These are phyloP conservation scores for Fusarium fujikuroi DNA, from an alignment of 2,329 filamentous ascomycete species.

Conservation along the genomic window DNA sequence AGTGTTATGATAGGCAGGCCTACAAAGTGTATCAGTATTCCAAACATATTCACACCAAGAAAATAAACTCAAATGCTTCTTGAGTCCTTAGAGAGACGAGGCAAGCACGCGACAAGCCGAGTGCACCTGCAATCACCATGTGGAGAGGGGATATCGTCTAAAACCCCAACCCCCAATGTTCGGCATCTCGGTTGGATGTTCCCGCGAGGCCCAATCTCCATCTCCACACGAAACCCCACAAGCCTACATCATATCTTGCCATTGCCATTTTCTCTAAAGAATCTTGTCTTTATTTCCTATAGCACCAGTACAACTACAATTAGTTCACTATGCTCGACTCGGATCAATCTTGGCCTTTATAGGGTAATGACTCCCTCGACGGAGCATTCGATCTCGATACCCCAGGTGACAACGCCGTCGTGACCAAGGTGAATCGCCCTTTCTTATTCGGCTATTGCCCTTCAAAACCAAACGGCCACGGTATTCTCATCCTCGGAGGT, in stretches of 20 bases:
- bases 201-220: conserved; percentile 10
- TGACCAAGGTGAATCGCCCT: conserved; percentile 26
- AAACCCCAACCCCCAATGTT: not conserved
- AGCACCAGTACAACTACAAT: no score
- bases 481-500: conserved; percentile 30
- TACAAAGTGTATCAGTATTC: not conserved
- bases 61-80: fast-evolving
- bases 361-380: conserved; percentile 4
- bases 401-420: conserved; percentile 25
- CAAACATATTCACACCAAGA: not conserved
- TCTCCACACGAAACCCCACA: conserved; percentile 3
- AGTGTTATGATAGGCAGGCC: not conserved
- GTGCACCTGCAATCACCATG: not conserved
- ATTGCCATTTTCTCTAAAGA: fast-evolving
- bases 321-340: conserved; percentile 11
- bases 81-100: fast-evolving
- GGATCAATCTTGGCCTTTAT: conserved; percentile 34
- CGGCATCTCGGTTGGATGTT: conserved; percentile 36
- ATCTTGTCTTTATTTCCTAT: not conserved
- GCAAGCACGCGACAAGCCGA: not conserved
- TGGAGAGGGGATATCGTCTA: not conserved
- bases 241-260: not conserved
- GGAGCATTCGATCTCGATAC: conserved; percentile 34
- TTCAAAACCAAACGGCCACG: conserved; percentile 27
- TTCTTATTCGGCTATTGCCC: conserved; percentile 37